These are phyloP conservation scores for Pinus tabuliformis DNA, from an alignment of 75 land plant genomes.

Conservation along the genomic window DNA sequence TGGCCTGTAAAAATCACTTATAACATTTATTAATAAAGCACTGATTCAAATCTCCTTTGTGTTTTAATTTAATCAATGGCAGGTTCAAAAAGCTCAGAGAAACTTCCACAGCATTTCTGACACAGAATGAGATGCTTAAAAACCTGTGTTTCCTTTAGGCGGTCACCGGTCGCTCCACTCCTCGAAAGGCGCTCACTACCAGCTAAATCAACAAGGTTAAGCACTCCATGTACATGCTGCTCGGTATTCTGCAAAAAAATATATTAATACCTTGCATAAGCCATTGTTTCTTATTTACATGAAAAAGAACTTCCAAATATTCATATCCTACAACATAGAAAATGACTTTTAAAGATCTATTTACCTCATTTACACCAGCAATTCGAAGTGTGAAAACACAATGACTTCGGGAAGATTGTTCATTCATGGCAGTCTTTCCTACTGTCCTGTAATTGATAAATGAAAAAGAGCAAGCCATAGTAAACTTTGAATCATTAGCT, in stretches of 20 bases:
- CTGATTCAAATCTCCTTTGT: neutral
- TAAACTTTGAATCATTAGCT: neutral
- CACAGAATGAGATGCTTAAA: neutral
- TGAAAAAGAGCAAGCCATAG: neutral
- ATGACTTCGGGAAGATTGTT: slow-evolving; percentile 36
- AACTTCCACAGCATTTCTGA: neutral
- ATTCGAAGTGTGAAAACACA: slow-evolving; percentile 38
- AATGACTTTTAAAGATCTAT: neutral
- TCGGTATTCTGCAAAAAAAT: slow-evolving; percentile 29
- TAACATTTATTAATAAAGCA: neutral
- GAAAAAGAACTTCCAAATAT: neutral
- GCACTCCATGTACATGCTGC: slow-evolving; percentile 44
- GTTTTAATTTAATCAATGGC: neutral
- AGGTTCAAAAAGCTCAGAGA: neutral
- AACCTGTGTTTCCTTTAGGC: slow-evolving; percentile 36
- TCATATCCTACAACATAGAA: neutral
- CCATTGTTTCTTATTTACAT: neutral
- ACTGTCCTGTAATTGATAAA: slow-evolving; percentile 23
- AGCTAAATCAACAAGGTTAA: slow-evolving; percentile 53
- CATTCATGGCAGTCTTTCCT: slow-evolving; percentile 41
- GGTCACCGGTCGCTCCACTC: slow-evolving; percentile 45
- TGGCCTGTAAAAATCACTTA: slow-evolving; percentile 18
- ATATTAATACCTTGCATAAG: neutral
- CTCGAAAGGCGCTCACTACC: slow-evolving; percentile 53
- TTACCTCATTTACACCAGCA: slow-evolving; percentile 31